Base-by-base conservation (phyloP, 2,329 filamentous ascomycete species). In the Exophiala sp. region DNA sequence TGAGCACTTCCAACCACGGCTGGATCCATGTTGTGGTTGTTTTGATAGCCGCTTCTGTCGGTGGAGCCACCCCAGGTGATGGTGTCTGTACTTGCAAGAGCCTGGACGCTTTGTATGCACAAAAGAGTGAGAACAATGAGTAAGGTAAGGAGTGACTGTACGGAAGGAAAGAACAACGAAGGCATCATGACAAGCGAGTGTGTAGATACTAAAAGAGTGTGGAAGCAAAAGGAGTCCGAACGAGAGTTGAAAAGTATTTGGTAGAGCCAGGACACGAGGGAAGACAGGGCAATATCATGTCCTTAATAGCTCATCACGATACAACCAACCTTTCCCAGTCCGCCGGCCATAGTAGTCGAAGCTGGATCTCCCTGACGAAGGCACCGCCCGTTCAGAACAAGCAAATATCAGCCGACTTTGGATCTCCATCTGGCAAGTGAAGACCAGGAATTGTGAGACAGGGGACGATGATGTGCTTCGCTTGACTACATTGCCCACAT, bases 21-120 rank as follows among this genome's bases (percentile, higher is more conserved):
- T 1, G 80, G 80, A 59, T 82, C 78, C 73, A 83, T 77, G 64
- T 82, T 82, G 61, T 83, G 79, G 60, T 79, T 82, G 16, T 57
- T 60, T 18, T 61, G 58, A 53, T 63, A 63, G 22, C 58, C 57
- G 21, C 51, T 55, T 46, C 54, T 41, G 48, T 54, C 51, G 27
- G 52, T 55, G 11, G 51, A 49, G n/a, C 54, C 54, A 21, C 54
- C 54, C 54, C 54, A 57, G 18, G 54, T 57, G 18, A 57, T 57
- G 35, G 54, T 57, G 42, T 57, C 54, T 30, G 54, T 55, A 39
- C 45, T 55, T 14, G 44, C 51, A 30, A 57, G 48, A 21, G 48
- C 52, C 13, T 46, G 22, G 42, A 46, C 52, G 39, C 41, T 19
- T 14, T 41, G 38, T 32, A 52, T 21, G 38, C 52, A 52, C 11